Evolutionary conservation across 139 green algal species (phyloP).

Genomic region (Closterium sp.): DNA sequence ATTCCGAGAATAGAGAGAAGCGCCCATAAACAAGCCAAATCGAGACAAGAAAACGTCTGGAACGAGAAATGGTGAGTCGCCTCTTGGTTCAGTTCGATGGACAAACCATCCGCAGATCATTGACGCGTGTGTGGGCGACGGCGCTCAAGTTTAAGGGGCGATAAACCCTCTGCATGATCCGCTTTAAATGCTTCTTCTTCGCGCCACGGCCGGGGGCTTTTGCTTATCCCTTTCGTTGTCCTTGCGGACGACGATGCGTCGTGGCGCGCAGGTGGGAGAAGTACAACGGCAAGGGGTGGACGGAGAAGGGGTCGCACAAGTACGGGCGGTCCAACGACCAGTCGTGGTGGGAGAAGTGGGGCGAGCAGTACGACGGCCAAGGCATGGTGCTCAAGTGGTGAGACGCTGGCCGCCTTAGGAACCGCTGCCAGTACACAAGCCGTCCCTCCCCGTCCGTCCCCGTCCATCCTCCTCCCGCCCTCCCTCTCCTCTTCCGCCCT

Average conservation of each 20-base stretch:
- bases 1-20: slow-evolving; percentile 43
- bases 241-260: no score
- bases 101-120: no score
- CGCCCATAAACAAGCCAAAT: slow-evolving; percentile 47
- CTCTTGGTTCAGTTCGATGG: no score
- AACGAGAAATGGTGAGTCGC: slow-evolving; percentile 43
- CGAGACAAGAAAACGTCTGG: slow-evolving; percentile 23
- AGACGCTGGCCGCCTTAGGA: not conserved
- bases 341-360: slow-evolving; percentile 53
- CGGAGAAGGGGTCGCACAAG: slow-evolving; percentile 48
- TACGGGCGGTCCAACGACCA: slow-evolving; percentile 35
- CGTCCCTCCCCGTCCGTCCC: not conserved
- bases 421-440: not conserved
- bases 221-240: not conserved
- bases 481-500: not conserved
- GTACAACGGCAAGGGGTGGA: slow-evolving; percentile 45
- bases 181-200: no score
- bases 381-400: slow-evolving; percentile 46
- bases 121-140: no score
- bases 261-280: slow-evolving; percentile 43
- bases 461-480: not conserved
- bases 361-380: slow-evolving; percentile 40
- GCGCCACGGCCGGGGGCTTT: no score
- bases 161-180: no score
- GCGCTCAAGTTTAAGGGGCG: no score